These are phyloP conservation scores for Pythium grandisporangium DNA, from an alignment of 352 stramenopile species.

Conservation along the genomic window DNA sequence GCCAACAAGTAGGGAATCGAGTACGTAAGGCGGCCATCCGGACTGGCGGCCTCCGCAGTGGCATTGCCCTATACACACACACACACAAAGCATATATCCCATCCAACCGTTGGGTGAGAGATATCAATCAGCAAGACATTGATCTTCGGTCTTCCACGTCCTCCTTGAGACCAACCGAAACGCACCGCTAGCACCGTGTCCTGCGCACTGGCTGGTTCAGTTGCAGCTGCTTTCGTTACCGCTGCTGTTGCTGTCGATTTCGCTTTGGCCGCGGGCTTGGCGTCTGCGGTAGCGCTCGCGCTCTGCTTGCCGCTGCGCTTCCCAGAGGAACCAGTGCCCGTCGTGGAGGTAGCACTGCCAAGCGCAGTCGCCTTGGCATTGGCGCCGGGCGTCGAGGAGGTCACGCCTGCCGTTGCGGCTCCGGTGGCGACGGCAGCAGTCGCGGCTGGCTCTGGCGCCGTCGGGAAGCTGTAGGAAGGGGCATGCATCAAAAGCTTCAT, in stretches of 20 bases:
- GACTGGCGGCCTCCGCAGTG: conserved; percentile 4
- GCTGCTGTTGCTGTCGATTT: not conserved
- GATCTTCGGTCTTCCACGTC: too few species aligned
- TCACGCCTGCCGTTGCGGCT: conserved; percentile 5
- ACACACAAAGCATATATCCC: not conserved
- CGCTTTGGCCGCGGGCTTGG: not conserved
- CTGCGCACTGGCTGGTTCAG: not conserved
- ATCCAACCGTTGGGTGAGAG: conserved; percentile 6
- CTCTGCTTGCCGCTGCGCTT: conserved; percentile 1
- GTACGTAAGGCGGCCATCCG: conserved; percentile 37
- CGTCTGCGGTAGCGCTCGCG: not conserved
- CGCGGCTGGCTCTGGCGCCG: conserved; percentile 4
- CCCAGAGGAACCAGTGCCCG: too few species aligned
- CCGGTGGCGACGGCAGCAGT: not conserved
- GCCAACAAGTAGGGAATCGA: conserved; percentile 59
- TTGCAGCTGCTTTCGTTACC: not conserved
- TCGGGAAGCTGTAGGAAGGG: conserved; percentile 17
- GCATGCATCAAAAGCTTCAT: not conserved
- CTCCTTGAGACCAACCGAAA: too few species aligned
- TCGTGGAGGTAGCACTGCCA: not conserved
- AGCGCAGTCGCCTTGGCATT: not conserved
- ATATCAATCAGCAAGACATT: too few species aligned
- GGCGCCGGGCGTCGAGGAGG: not conserved
- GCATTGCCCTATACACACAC: conserved; percentile 7
- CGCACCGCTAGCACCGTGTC: not conserved